Evolutionary conservation across 2,329 filamentous ascomycete genomes (phyloP).

Genomic region (Lachnellula suecica): DNA sequence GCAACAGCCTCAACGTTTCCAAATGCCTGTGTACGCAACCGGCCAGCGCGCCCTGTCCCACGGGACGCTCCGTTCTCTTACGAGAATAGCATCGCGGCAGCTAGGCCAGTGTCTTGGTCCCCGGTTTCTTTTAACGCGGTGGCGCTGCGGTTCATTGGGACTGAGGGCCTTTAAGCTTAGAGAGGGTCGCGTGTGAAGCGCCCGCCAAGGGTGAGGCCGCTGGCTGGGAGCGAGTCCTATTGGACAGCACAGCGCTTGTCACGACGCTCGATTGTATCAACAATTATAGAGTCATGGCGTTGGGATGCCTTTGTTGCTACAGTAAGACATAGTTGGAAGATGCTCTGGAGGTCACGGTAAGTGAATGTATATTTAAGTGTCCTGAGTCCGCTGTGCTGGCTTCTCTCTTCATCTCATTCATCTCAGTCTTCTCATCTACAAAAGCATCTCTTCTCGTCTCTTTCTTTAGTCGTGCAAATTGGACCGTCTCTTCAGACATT

Average conservation of each 20-base stretch:
- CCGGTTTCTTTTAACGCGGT: conserved; percentile 25
- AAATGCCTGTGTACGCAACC: conserved; percentile 14
- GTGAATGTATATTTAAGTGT: conserved; percentile 30
- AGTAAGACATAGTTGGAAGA: conserved; percentile 11
- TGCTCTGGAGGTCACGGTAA: conserved; percentile 12
- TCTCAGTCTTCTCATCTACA: conserved; percentile 27
- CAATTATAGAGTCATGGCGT: conserved; percentile 30
- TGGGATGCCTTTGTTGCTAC: conserved; percentile 11
- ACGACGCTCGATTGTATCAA: conserved; percentile 31
- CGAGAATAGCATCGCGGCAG: conserved; percentile 22
- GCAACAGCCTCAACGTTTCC: conserved; percentile 20
- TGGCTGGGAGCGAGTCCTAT: conserved; percentile 20
- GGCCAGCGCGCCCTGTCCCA: conserved; percentile 22
- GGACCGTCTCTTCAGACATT: conserved; percentile 31
- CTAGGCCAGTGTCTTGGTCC: conserved; percentile 19
- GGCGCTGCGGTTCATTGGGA: conserved; percentile 16
- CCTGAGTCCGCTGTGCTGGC: conserved; percentile 20
- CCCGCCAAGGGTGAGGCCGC: conserved; percentile 18
- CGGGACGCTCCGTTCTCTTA: conserved; percentile 13
- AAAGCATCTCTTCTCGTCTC: conserved; percentile 19
- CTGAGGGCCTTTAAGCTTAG: conserved; percentile 12
- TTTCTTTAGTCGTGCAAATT: conserved; percentile 16
- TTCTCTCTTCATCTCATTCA: conserved; percentile 25
- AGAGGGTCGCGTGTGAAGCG: conserved; percentile 25
- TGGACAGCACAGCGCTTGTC: conserved; percentile 32